Evolutionary conservation across 179 eudicot species (phyloP), one percentile per base, ranked within the genome.

Genomic region (Silene coronaria): DNA sequence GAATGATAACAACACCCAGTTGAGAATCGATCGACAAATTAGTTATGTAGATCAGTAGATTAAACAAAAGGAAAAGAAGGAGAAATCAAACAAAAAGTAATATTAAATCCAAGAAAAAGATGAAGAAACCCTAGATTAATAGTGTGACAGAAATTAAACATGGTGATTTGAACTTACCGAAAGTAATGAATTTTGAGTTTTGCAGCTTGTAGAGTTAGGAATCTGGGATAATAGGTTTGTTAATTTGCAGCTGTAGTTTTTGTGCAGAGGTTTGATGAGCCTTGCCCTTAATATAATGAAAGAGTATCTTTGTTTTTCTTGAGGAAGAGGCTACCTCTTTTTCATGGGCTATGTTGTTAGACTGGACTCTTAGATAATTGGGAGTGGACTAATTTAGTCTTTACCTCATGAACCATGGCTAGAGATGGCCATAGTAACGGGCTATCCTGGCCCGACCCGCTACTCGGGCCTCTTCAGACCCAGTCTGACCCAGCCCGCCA

Each of bases 281-380:
- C n/a, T n/a, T n/a, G n/a, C n/a, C n/a, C n/a, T 45, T 45, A 45
- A 45, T 38, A 28, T 28, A 45, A 11, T 10, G 14, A 45, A 28
- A 45, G 4, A 45, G 16, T 11, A 55, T 10, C 9, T 63, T 26
- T 63, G 65, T 55, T n/a, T 79, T 75, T 80, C 82, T 80, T 80
- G 78, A 3, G 14, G 70, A 64, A 58, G 83, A 72, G 83, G 83
- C 5, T 53, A 76, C 61, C 67, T 22, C 5, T 23, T 17, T 7
- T n/a, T 34, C 51, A 17, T 57, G 73, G 64, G 26, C 68, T 57
- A 0, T 30, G 26, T 7, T 30, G 26, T 7, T 9, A 0, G 27
- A 1, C 22, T 59, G 23, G 26, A 1, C 61, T 22, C 3, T 13
- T 14, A 17, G 23, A 6, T 7, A 30, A 30, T 30, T 30, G 34